These are phyloP conservation scores for Pythium brassicae DNA, from an alignment of 352 stramenopile species.

Conservation along the genomic window DNA sequence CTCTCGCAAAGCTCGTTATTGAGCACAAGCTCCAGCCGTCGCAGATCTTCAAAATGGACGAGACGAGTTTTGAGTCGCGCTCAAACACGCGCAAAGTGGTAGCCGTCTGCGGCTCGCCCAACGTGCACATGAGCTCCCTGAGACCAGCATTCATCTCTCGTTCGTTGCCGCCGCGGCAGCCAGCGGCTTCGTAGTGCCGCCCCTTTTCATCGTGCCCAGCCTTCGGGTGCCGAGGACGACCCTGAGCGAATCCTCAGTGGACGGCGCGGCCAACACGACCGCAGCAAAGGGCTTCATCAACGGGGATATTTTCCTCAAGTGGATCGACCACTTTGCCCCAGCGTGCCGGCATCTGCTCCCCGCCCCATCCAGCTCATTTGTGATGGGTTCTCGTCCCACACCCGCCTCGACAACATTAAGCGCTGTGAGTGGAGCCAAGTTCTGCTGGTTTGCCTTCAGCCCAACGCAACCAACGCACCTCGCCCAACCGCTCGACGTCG, in stretches of 20 bases:
- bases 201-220: slow-evolving; percentile 1
- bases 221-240: neutral
- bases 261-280: neutral
- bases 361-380: slow-evolving; percentile 1
- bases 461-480: slow-evolving; percentile 5
- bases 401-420: neutral
- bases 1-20: slow-evolving; percentile 5
- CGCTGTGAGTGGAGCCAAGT: neutral
- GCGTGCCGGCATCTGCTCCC: neutral
- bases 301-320: neutral
- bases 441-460: slow-evolving; percentile 1
- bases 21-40: neutral
- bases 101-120: slow-evolving; percentile 1
- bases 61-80: slow-evolving; percentile 5
- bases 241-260: slow-evolving; percentile 1
- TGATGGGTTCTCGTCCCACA: neutral
- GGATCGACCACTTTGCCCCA: slow-evolving; percentile 2
- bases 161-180: slow-evolving; percentile 1
- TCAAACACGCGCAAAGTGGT: slow-evolving; percentile 11
- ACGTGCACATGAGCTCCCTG: slow-evolving; percentile 1
- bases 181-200: neutral
- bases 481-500: slow-evolving; percentile 8
- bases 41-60: slow-evolving; percentile 7
- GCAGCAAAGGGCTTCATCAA: slow-evolving; percentile 1
- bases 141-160: slow-evolving; percentile 6